Conservation (phyloP, 2,329 filamentous ascomycete species). For the Talaromyces sp. region DNA sequence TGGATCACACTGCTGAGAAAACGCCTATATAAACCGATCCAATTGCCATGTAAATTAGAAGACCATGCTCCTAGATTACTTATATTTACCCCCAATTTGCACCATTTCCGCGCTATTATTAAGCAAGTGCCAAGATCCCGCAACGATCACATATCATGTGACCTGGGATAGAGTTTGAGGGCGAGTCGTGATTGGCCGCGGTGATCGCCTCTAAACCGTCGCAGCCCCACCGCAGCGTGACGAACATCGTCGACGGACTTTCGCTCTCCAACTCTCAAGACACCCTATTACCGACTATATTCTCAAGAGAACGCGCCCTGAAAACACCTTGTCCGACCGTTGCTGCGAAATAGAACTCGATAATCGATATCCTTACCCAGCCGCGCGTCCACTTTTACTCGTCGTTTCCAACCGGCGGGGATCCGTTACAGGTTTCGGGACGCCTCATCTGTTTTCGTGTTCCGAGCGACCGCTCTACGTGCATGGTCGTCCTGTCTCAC, state of each 20-base stretch:
- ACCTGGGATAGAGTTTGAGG: constrained; percentile 2
- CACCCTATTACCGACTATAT: too few relatives aligned
- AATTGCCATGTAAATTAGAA: too few relatives aligned
- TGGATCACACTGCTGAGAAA: too few relatives aligned
- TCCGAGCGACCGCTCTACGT: not conserved
- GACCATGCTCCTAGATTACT: too few relatives aligned
- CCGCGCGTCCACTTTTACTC: not conserved
- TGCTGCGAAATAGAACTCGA: not conserved
- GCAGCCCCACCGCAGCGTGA: not conserved
- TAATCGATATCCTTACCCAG: too few relatives aligned
- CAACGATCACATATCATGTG: not conserved
- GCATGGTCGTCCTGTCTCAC: not conserved
- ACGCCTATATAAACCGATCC: too few relatives aligned
- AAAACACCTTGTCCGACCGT: not conserved
- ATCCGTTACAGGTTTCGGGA: not conserved
- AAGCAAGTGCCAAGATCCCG: not conserved
- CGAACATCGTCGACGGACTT: not conserved
- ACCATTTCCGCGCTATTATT: too few relatives aligned
- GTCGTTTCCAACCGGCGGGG: not conserved
- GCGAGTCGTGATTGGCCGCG: not conserved
- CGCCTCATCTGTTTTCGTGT: not conserved
- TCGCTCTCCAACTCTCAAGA: not conserved
- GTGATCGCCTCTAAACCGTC: not conserved
- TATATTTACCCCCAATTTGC: too few relatives aligned
- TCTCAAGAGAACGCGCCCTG: not conserved